These are phyloP conservation scores for Alternaria ethzedia DNA, from an alignment of 2,329 filamentous ascomycete genomes.

Conservation along the genomic window DNA sequence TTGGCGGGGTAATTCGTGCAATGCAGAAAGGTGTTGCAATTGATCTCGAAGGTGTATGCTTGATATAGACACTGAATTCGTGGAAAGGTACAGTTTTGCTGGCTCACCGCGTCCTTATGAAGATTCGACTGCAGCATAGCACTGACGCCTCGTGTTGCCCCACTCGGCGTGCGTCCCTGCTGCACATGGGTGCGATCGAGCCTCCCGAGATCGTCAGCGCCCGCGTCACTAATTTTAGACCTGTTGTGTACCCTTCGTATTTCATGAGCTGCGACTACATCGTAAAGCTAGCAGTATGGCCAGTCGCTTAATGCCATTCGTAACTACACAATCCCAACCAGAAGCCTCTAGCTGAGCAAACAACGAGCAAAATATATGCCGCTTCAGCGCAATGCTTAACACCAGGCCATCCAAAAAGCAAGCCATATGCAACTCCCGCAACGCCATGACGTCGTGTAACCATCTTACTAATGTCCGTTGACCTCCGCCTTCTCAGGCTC, in stretches of 20 bases:
- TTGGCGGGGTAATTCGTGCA: slow-evolving; percentile 9
- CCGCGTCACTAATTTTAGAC: slow-evolving; percentile 39
- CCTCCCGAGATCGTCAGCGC: slow-evolving; percentile 26
- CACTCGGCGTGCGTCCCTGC: slow-evolving; percentile 35
- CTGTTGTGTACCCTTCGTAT: slow-evolving; percentile 4
- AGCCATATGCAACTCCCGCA: slow-evolving; percentile 12
- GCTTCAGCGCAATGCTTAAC: slow-evolving; percentile 12
- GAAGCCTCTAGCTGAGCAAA: background rate
- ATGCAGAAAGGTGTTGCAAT: slow-evolving; percentile 8
- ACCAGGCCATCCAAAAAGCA: slow-evolving; percentile 1
- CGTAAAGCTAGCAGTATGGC: background rate
- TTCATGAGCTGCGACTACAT: background rate
- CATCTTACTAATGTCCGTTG: slow-evolving; percentile 25
- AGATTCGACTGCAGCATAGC: slow-evolving; percentile 21
- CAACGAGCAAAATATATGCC: background rate
- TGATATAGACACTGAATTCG: background rate
- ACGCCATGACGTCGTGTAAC: slow-evolving; percentile 8
- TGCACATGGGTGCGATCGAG: slow-evolving; percentile 22
- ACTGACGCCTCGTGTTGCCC: slow-evolving; percentile 33
- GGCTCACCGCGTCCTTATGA: slow-evolving; percentile 9
- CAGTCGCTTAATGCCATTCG: background rate
- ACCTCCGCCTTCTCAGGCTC: slow-evolving; percentile 28
- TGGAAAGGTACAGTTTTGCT: background rate
- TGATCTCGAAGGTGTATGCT: background rate
- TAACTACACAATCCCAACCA: background rate